phyloP scores from a whole-genome alignment of 2,329 filamentous ascomycete species.

The Fusarium tupiense region DNA sequence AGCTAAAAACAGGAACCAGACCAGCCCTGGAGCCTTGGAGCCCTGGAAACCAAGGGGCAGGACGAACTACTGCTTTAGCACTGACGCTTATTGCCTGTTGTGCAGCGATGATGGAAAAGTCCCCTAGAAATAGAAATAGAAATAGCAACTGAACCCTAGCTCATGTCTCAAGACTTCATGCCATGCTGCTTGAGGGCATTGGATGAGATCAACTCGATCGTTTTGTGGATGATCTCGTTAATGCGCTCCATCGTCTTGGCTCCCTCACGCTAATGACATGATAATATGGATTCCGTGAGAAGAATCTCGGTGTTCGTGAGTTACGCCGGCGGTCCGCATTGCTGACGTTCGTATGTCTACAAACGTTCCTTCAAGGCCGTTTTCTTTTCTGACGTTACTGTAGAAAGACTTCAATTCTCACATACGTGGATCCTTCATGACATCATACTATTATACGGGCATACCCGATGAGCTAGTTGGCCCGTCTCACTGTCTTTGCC shows the following conservation, averaged over 20 bases:
- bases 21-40: background rate
- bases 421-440: constrained; percentile 12
- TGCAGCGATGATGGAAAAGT: constrained; percentile 14
- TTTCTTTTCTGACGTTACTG: background rate
- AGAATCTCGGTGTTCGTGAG: constrained; percentile 6
- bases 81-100: constrained; percentile 14
- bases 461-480: constrained; percentile 13
- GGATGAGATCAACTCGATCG: background rate
- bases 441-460: constrained; percentile 11
- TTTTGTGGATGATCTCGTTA: constrained; percentile 1
- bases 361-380: constrained; percentile 3
- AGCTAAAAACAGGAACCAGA: constrained; percentile 36
- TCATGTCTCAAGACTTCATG: constrained; percentile 21
- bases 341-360: constrained; percentile 10
- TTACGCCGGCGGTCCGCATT: constrained; percentile 1
- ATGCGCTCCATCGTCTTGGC: constrained; percentile 9
- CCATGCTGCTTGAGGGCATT: background rate
- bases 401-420: background rate
- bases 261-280: constrained; percentile 20
- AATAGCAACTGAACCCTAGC: constrained; percentile 19
- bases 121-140: constrained; percentile 27
- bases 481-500: background rate
- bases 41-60: constrained; percentile 10
- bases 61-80: constrained; percentile 24
- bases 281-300: background rate